Evolutionary conservation across 176 grass and related monocot species (phyloP).

Genomic region (Tillandsia fasciculata): DNA sequence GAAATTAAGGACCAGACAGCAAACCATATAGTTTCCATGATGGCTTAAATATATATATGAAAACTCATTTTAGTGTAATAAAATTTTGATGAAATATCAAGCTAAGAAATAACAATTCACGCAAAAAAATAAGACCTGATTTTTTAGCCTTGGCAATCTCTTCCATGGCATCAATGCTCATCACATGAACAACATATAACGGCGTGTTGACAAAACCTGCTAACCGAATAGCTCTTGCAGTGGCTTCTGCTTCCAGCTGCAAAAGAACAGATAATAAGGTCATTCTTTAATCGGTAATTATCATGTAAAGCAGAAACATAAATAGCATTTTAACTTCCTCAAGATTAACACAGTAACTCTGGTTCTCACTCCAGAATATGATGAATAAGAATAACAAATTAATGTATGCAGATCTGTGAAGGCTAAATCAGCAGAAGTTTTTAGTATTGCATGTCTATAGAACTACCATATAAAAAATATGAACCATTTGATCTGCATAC

Average conservation of each 20-base stretch:
- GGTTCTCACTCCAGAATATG: neutral
- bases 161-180: slow-evolving; percentile 95
- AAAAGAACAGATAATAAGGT: slow-evolving; percentile 7
- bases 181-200: slow-evolving; percentile 90
- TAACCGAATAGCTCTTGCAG: slow-evolving; percentile 71
- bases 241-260: slow-evolving; percentile 95
- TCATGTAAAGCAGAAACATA: neutral
- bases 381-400: neutral
- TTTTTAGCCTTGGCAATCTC: slow-evolving; percentile 92
- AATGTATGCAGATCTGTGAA: neutral
- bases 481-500: too few relatives aligned
- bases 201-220: slow-evolving; percentile 85
- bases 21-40: neutral
- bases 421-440: neutral
- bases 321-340: neutral
- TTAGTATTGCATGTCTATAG: neutral
- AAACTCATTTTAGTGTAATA: neutral
- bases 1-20: neutral
- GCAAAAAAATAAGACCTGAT: slow-evolving; percentile 36
- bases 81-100: neutral
- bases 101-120: neutral
- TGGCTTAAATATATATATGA: neutral
- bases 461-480: neutral
- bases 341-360: neutral
- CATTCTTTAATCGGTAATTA: neutral